Conservation (phyloP, 441 rosid genomes). For the Erodium texanum region DNA sequence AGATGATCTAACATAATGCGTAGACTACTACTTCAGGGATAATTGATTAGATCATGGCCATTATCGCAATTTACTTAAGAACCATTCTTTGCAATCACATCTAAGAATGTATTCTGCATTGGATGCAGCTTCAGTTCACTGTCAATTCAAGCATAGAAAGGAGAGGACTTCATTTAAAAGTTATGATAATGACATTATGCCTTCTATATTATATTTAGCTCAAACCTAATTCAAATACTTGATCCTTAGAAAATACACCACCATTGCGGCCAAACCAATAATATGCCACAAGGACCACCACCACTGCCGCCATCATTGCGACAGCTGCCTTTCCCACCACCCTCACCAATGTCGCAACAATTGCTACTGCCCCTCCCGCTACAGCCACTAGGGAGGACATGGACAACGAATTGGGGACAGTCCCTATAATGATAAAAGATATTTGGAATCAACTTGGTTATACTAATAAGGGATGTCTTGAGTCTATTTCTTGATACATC, state of each 20-base stretch:
- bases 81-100: background rate
- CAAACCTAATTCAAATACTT: slow-evolving; percentile 24
- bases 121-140: slow-evolving; percentile 8
- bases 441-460: slow-evolving; percentile 31
- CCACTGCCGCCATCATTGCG: slow-evolving; percentile 31
- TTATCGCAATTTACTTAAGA: background rate
- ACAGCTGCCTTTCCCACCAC: too few relatives aligned
- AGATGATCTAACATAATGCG: background rate
- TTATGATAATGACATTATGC: slow-evolving; percentile 13
- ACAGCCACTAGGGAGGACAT: slow-evolving; percentile 72
- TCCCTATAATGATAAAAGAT: slow-evolving; percentile 70
- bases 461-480: too few relatives aligned
- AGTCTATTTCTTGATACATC: too few relatives aligned
- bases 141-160: slow-evolving; percentile 11
- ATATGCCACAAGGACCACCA: slow-evolving; percentile 66
- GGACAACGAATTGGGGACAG: slow-evolving; percentile 70
- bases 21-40: background rate
- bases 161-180: slow-evolving; percentile 6
- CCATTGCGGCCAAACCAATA: slow-evolving; percentile 73
- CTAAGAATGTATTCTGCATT: background rate
- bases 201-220: slow-evolving; percentile 23
- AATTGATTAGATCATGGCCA: background rate
- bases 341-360: slow-evolving; percentile 25
- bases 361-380: slow-evolving; percentile 56
- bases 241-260: slow-evolving; percentile 59